A percentile compares a stretch with the other conserved stretches of the same genome.
These are phyloP conservation scores for Oropetium thomaeum DNA, from an alignment of 176 grass and related monocot genomes.

Conservation along the genomic window DNA sequence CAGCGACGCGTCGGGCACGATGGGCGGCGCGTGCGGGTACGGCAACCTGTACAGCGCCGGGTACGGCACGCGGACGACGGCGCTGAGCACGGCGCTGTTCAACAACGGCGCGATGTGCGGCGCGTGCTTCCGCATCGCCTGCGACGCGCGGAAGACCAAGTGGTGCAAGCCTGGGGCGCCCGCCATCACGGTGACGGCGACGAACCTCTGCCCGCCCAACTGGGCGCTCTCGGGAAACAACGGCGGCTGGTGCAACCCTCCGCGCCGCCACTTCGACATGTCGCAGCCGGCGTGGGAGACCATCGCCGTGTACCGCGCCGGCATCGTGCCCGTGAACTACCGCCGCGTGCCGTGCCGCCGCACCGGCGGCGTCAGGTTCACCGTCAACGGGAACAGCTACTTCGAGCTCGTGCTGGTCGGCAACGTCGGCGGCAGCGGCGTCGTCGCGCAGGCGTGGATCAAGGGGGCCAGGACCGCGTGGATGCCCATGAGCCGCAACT, in stretches of 20 bases:
- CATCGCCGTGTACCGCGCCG: slow-evolving; percentile 58
- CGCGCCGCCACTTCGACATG: slow-evolving; percentile 76
- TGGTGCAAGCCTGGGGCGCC: slow-evolving; percentile 31
- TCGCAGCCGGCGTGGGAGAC: slow-evolving; percentile 75
- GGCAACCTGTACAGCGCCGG: slow-evolving; percentile 60
- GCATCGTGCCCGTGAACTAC: slow-evolving; percentile 66
- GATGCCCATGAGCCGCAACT: slow-evolving; percentile 59
- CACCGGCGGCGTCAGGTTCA: slow-evolving; percentile 43
- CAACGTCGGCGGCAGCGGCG: slow-evolving; percentile 53
- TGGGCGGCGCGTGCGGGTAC: slow-evolving; percentile 73
- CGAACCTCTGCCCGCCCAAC: slow-evolving; percentile 69
- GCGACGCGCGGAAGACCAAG: slow-evolving; percentile 22
- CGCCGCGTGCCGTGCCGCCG: slow-evolving; percentile 28
- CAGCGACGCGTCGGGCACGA: slow-evolving; percentile 41
- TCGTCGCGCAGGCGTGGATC: slow-evolving; percentile 45
- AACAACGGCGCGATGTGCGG: slow-evolving; percentile 47
- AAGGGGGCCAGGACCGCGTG: slow-evolving; percentile 44
- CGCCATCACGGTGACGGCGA: slow-evolving; percentile 37
- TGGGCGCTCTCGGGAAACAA: slow-evolving; percentile 40
- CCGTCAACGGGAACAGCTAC: slow-evolving; percentile 43
- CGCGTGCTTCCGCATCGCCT: slow-evolving; percentile 42
- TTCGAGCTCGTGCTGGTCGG: slow-evolving; percentile 46
- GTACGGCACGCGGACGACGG: slow-evolving; percentile 36
- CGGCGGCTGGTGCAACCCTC: slow-evolving; percentile 78
- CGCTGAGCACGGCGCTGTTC: slow-evolving; percentile 55